These are phyloP conservation scores for Capsicum rhomboideum DNA, from an alignment of 257 asterid species.

Conservation along the genomic window DNA sequence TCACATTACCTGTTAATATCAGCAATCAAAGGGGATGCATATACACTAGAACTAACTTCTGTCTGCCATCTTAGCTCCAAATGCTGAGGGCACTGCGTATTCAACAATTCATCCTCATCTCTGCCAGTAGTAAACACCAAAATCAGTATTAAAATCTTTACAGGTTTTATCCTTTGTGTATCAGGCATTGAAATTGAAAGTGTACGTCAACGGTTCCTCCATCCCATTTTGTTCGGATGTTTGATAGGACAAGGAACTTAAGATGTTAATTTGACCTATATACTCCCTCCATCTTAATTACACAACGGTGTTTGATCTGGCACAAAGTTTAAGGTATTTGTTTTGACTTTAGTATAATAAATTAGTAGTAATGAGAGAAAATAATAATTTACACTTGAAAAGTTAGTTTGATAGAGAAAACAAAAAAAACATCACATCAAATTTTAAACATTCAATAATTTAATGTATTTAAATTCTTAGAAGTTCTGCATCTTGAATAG, in stretches of 20 bases:
- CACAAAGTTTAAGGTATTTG: background rate
- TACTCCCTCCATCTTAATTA: background rate
- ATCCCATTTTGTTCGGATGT: background rate
- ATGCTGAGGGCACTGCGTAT: conserved; percentile 91
- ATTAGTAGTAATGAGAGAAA: background rate
- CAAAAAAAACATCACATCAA: background rate
- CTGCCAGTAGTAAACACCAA: conserved; percentile 26
- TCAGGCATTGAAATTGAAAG: background rate
- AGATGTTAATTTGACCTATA: background rate
- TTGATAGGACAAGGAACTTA: background rate
- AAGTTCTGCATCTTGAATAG: background rate
- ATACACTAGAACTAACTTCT: conserved; percentile 97
- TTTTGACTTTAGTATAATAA: background rate
- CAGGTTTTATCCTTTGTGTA: background rate
- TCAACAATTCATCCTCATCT: conserved; percentile 83
- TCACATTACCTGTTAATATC: conserved; percentile 82
- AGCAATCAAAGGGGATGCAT: conserved; percentile 85
- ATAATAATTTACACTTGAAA: background rate
- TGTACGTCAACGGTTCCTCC: background rate
- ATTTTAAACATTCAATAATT: background rate
- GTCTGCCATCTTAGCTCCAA: conserved; percentile 98
- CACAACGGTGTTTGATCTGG: background rate
- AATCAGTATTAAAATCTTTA: background rate
- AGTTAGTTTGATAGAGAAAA: background rate
- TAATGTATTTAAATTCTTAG: background rate